phyloP scores from a whole-genome alignment of 805 yeast species.

The Wickerhamiella vanderwaltii region DNA sequence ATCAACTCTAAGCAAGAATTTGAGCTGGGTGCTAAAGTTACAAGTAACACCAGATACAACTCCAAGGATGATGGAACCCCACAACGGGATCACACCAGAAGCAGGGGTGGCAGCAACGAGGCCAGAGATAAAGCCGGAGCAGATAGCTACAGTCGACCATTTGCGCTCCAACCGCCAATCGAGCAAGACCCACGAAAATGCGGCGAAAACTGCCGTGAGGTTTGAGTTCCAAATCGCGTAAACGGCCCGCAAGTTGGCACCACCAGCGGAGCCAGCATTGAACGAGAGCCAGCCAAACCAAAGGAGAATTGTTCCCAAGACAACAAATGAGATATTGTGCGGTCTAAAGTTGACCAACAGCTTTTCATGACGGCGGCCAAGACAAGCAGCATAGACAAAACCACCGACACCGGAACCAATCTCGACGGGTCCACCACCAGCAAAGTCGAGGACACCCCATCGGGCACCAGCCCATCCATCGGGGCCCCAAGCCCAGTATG shows the following conservation, averaged over 20 bases:
- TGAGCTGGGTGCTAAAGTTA: slow-evolving; percentile 80
- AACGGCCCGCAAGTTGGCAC: slow-evolving; percentile 71
- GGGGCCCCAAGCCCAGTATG: slow-evolving; percentile 88
- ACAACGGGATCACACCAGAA: slow-evolving; percentile 79
- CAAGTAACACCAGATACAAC: slow-evolving; percentile 69
- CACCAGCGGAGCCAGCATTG: slow-evolving; percentile 80
- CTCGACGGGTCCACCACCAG: slow-evolving; percentile 98
- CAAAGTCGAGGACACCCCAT: slow-evolving; percentile 91
- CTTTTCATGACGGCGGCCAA: slow-evolving; percentile 63
- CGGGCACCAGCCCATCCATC: slow-evolving; percentile 80
- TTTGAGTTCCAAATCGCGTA: slow-evolving; percentile 90
- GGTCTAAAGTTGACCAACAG: slow-evolving; percentile 82
- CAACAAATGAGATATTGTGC: slow-evolving; percentile 83
- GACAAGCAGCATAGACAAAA: slow-evolving; percentile 40
- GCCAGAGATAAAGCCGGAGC: slow-evolving; percentile 93
- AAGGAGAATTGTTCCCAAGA: slow-evolving; percentile 72
- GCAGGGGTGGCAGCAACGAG: slow-evolving; percentile 95
- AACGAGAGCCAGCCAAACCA: slow-evolving; percentile 97
- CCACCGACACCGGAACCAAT: slow-evolving; percentile 86
- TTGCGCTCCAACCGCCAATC: slow-evolving; percentile 81
- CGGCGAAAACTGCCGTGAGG: slow-evolving; percentile 80
- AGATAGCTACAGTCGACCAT: slow-evolving; percentile 89
- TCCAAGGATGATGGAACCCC: slow-evolving; percentile 84
- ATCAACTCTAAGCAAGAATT: slow-evolving; percentile 69
- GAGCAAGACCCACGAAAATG: slow-evolving; percentile 78